Evolutionary conservation across 140 eudicot genomes (phyloP), one percentile per base, ranked within the genome.

Genomic region (Senecio squalidus): DNA sequence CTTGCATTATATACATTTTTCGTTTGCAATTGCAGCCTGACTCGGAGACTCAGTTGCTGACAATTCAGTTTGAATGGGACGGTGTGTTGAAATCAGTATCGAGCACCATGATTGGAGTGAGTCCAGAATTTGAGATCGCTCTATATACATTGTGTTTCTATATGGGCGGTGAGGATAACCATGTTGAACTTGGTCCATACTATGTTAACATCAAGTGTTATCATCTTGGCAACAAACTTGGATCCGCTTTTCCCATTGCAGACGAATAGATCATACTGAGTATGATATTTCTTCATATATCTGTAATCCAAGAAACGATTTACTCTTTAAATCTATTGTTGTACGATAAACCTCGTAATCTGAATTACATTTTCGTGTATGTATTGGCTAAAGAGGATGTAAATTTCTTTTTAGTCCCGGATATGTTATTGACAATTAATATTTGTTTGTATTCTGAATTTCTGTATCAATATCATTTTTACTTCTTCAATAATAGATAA

Each of bases 41-140:
- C 62, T 77, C 96, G 5, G 96, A 92, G 57, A 66, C 96, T 2
- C 98, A 92, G 62, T 30, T 92, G 38, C 75, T 92, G 9, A 92
- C 98, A 4, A 68, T 92, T 47, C 98, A 87, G 75, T 92, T 92
- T 27, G 96, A 87, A 59, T 92, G 98, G 98, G 84, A 87, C 25
- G 98, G 96, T 18, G 95, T 87, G 18, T 71, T 82, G 51, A 92
- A 92, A 76, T 79, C 92, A 0, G 85, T 92, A 1, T 92, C 98
- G 29, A 92, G 96, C 86, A 78, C 88, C 6, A 71, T 92, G 78
- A 68, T 92, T 25, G 98, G 98, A 24, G 98, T 82, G 65, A 92
- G 98, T 78, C 98, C 98, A 1, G 98, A 92, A 49, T 92, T 92
- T 23, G 98, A 92, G 61, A 44, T 92, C 10, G 98, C 95, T 5